Evolutionary conservation across 2,329 filamentous ascomycete genomes (phyloP).

Genomic region (Talaromyces rugulosus): DNA sequence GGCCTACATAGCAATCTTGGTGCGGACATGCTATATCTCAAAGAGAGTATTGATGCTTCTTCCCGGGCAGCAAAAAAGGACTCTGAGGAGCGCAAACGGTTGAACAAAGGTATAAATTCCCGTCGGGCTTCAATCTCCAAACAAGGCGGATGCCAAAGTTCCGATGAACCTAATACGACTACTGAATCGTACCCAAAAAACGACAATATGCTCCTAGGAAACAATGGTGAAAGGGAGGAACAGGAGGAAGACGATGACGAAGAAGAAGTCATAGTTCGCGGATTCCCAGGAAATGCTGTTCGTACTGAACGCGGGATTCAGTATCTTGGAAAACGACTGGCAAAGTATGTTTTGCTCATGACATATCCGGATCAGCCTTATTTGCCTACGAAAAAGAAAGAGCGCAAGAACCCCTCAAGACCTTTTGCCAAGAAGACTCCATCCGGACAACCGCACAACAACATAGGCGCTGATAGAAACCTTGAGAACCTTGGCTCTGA

Average conservation of each 20-base stretch:
- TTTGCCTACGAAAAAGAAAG: conserved; percentile 57
- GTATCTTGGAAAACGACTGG: conserved; percentile 89
- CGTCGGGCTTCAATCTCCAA: not conserved
- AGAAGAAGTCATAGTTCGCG: conserved; percentile 79
- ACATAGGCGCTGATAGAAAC: not conserved
- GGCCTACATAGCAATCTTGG: conserved; percentile 93
- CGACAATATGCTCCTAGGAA: not conserved
- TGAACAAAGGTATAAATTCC: not conserved
- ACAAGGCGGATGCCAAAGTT: not conserved
- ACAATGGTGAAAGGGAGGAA: conserved; percentile 17
- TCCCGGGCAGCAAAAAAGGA: conserved; percentile 64
- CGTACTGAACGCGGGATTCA: conserved; percentile 94
- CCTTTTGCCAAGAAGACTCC: conserved; percentile 25
- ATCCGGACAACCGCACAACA: conserved; percentile 15
- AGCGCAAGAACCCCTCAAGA: conserved; percentile 33
- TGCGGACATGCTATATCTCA: conserved; percentile 93
- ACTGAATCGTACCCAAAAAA: not conserved
- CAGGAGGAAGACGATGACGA: conserved; percentile 51
- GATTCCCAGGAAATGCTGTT: conserved; percentile 84
- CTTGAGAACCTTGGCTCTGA: conserved; percentile 21
- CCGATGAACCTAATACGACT: not conserved
- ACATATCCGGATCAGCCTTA: conserved; percentile 94
- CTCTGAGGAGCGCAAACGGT: conserved; percentile 26
- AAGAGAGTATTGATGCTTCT: conserved; percentile 84
- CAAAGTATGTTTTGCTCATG: conserved; percentile 82